Conservation (phyloP, 2,329 filamentous ascomycete genomes). For the Ciborinia camelliae region DNA sequence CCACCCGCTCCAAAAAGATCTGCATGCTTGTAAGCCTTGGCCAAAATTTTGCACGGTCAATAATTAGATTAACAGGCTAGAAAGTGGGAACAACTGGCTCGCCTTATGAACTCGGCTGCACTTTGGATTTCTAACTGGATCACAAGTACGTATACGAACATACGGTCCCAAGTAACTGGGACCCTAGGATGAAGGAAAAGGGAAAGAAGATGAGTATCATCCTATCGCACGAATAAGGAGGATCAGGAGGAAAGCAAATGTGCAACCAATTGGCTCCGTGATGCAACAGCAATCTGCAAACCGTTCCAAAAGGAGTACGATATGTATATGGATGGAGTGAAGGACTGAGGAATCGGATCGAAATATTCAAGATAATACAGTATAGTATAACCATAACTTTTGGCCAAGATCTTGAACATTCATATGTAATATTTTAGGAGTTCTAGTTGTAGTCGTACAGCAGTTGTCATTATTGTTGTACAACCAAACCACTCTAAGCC, state of each 20-base stretch:
- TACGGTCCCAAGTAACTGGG: constrained; percentile 6
- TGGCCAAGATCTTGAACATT: background rate
- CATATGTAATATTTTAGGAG: background rate
- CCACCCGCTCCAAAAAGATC: constrained; percentile 7
- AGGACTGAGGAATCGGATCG: background rate
- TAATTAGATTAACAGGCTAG: constrained; percentile 9
- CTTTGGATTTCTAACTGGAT: constrained; percentile 7
- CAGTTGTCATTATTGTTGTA: too few relatives aligned
- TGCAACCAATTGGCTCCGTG: background rate
- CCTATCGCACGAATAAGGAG: background rate
- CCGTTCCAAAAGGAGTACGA: background rate
- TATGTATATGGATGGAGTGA: background rate
- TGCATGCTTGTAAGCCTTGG: background rate
- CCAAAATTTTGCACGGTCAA: constrained; percentile 7
- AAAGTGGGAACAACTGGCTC: constrained; percentile 12
- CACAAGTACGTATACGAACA: constrained; percentile 8
- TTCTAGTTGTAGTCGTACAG: too few relatives aligned
- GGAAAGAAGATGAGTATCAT: background rate
- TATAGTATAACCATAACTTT: background rate
- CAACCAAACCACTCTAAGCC: constrained; percentile 11
- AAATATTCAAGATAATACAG: background rate
- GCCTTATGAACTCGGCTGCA: constrained; percentile 18
- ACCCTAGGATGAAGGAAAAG: constrained; percentile 1
- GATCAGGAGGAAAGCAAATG: background rate
- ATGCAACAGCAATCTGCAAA: constrained; percentile 4